Percentiles rank a stretch among this genome's conserved stretches.
Evolutionary conservation across 257 asterid species (phyloP).

Genomic region (Galeopsis tetrahit): DNA sequence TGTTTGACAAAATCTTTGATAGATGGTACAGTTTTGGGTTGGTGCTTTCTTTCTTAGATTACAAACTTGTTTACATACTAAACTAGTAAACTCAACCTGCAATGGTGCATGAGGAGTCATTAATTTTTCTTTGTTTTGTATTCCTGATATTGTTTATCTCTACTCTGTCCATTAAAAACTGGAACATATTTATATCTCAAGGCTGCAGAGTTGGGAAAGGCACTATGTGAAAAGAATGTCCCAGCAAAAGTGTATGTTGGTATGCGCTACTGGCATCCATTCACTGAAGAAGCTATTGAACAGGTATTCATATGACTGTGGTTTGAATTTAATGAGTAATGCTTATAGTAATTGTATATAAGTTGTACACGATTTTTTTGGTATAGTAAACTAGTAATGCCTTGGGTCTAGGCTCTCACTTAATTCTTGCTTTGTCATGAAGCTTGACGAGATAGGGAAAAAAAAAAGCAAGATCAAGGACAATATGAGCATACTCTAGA

Average conservation of each 20-base stretch:
- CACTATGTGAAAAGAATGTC: constrained; percentile 69
- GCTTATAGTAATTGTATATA: constrained; percentile 2
- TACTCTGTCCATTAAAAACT: constrained; percentile 29
- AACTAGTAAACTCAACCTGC: constrained; percentile 23
- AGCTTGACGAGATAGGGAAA: constrained; percentile 14
- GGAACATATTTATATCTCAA: constrained; percentile 40
- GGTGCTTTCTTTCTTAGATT: constrained; percentile 5
- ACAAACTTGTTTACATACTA: constrained; percentile 25
- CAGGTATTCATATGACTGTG: constrained; percentile 52
- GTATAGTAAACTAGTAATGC: neutral
- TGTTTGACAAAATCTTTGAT: constrained; percentile 19
- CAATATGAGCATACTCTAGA: constrained; percentile 12
- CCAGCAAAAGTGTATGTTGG: constrained; percentile 97
- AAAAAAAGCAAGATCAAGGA: neutral
- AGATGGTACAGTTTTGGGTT: constrained; percentile 9
- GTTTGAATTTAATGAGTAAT: constrained; percentile 19
- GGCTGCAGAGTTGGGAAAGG: constrained; percentile 94
- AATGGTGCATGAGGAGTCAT: constrained; percentile 1
- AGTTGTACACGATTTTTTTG: constrained; percentile 10
- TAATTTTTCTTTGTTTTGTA: constrained; percentile 1
- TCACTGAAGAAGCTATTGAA: constrained; percentile 97
- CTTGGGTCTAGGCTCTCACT: constrained; percentile 7
- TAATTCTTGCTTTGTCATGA: constrained; percentile 19
- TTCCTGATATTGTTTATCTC: constrained; percentile 25
- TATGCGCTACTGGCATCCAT: constrained; percentile 99